Evolutionary conservation across 2,329 filamentous ascomycete genomes (phyloP).

Genomic region (Metarhizium rileyi): DNA sequence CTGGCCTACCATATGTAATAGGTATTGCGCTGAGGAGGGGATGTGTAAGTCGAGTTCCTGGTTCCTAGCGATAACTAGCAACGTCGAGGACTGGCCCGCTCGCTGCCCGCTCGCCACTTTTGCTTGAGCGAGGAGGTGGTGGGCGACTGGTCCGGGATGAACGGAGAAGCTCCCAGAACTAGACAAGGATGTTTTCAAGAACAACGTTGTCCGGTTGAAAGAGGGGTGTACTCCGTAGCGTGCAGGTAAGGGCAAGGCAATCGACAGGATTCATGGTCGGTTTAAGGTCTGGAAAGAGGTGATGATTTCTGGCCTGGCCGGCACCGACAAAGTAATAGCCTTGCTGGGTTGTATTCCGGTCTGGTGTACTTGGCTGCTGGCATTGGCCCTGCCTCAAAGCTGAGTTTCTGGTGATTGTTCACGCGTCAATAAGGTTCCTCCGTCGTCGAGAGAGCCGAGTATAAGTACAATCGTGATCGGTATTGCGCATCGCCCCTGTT

Average conservation of each 20-base stretch:
- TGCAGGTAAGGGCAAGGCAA: neutral
- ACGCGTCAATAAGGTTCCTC: neutral
- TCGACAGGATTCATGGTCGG: neutral
- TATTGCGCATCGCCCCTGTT: neutral
- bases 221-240: neutral
- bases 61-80: too few species aligned
- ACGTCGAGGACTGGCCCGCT: constrained; percentile 4
- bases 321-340: neutral
- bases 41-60: neutral
- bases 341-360: neutral
- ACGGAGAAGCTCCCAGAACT: neutral
- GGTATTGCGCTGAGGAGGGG: neutral
- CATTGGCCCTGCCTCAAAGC: neutral
- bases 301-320: neutral
- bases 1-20: neutral
- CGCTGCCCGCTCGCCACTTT: neutral
- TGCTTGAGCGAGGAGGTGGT: neutral
- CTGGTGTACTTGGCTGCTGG: neutral
- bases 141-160: neutral
- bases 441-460: neutral
- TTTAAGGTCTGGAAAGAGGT: neutral
- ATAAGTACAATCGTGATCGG: neutral
- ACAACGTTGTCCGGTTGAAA: neutral
- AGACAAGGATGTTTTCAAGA: neutral
- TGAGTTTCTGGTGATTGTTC: neutral